phyloP scores from a whole-genome alignment of 768 basidiomycete genomes.

The Tulasnella calospora region DNA sequence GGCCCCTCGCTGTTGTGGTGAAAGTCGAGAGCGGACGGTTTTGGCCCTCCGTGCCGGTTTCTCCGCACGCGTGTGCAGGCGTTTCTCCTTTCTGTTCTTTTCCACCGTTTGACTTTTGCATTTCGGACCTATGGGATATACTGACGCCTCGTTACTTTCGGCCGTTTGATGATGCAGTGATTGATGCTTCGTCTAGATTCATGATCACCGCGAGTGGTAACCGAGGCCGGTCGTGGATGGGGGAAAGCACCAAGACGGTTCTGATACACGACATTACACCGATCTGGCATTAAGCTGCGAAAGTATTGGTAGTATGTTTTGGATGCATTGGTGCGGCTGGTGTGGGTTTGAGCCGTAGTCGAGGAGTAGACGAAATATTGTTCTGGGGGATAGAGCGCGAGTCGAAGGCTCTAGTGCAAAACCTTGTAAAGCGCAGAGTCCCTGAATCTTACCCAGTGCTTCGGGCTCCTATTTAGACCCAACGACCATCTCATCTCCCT shows the following conservation, averaged over 20 bases:
- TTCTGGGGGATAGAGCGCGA: not conserved
- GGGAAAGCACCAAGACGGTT: slow-evolving; percentile 83
- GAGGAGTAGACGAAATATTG: not conserved
- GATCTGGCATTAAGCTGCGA: slow-evolving; percentile 3
- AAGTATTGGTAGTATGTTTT: slow-evolving; percentile 3
- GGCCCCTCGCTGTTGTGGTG: not conserved
- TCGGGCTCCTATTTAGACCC: slow-evolving; percentile 16
- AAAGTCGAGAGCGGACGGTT: not conserved
- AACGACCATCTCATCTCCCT: slow-evolving; percentile 11
- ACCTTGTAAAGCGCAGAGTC: slow-evolving; percentile 15
- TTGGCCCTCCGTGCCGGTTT: not conserved
- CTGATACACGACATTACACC: slow-evolving; percentile 83
- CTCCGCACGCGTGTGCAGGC: not conserved
- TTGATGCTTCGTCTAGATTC: slow-evolving; percentile 79
- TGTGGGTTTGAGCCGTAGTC: not conserved
- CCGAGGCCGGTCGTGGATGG: slow-evolving; percentile 73
- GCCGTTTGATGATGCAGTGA: slow-evolving; percentile 47
- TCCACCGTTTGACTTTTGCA: slow-evolving; percentile 5
- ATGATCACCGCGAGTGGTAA: slow-evolving; percentile 90
- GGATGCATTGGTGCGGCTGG: not conserved
- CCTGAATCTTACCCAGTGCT: slow-evolving; percentile 23
- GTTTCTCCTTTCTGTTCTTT: not conserved
- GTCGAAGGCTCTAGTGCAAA: slow-evolving; percentile 5
- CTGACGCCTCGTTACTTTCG: slow-evolving; percentile 8
- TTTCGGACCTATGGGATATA: not conserved